Evolutionary conservation across 2,329 filamentous ascomycete genomes (phyloP).

Genomic region (Aspergillus fumigatus): DNA sequence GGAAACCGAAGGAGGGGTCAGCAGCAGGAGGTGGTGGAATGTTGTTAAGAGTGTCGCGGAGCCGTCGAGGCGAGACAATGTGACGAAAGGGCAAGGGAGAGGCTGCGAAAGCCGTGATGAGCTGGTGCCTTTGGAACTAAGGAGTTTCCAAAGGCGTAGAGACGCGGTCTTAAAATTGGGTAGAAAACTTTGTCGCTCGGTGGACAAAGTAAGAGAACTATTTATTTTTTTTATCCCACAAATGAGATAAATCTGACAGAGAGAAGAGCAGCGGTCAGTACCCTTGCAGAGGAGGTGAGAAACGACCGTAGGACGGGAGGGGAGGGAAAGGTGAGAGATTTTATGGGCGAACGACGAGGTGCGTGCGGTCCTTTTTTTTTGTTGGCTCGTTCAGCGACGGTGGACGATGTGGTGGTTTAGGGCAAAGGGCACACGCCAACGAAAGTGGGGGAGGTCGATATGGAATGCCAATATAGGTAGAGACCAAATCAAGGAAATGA

Average conservation of each 20-base stretch:
- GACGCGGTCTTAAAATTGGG: slow-evolving; percentile 5
- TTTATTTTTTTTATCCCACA: slow-evolving; percentile 6
- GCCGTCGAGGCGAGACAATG: slow-evolving; percentile 42
- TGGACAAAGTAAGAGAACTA: slow-evolving; percentile 6
- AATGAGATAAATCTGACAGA: slow-evolving; percentile 9
- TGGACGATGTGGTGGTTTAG: slow-evolving; percentile 13
- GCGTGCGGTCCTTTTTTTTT: slow-evolving; percentile 4
- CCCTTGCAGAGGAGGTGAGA: neutral
- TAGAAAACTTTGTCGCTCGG: slow-evolving; percentile 1
- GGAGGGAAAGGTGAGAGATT: slow-evolving; percentile 12
- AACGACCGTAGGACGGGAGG: slow-evolving; percentile 3
- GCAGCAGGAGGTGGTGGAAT: slow-evolving; percentile 42
- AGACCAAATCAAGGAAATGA: slow-evolving; percentile 4
- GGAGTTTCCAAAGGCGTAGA: slow-evolving; percentile 34
- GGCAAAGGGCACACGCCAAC: slow-evolving; percentile 23
- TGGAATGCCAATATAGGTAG: neutral
- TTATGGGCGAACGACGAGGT: slow-evolving; percentile 6
- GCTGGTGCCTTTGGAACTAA: slow-evolving; percentile 34
- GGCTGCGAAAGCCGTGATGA: slow-evolving; percentile 39
- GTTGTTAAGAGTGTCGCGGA: slow-evolving; percentile 45
- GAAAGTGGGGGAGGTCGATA: slow-evolving; percentile 2
- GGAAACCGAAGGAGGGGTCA: slow-evolving; percentile 24
- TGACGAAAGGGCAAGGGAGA: slow-evolving; percentile 29
- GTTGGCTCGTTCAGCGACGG: slow-evolving; percentile 8
- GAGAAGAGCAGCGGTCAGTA: slow-evolving; percentile 13